Evolutionary conservation across 2,329 filamentous ascomycete species (phyloP).

Genomic region (Diatrype stigma): DNA sequence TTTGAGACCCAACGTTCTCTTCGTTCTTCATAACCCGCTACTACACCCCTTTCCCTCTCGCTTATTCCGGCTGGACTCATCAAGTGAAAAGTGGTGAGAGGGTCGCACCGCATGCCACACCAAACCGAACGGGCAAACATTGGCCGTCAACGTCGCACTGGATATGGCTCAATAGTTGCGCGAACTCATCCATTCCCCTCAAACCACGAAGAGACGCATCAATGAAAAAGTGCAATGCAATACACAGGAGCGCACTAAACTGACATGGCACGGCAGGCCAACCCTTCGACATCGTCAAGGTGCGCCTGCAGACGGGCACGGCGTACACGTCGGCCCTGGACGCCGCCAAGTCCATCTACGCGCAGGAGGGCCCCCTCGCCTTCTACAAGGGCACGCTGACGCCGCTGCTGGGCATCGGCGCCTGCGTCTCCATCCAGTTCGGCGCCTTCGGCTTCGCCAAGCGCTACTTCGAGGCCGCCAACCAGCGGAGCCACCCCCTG

Average conservation of each 20-base stretch:
- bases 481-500: conserved; percentile 54
- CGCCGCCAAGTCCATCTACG: conserved; percentile 79
- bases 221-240: too few species aligned
- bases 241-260: too few species aligned
- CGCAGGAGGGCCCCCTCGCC: conserved; percentile 79
- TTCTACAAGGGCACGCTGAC: conserved; percentile 98
- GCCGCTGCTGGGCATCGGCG: conserved; percentile 90
- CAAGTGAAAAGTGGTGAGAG: not conserved
- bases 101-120: not conserved
- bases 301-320: conserved; percentile 85
- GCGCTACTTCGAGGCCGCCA: conserved; percentile 75
- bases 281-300: conserved; percentile 91
- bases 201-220: too few species aligned
- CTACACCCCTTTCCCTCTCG: too few species aligned
- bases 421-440: conserved; percentile 97
- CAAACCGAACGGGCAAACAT: not conserved
- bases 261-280: conserved; percentile 45
- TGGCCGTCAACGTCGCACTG: not conserved
- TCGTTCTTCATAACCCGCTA: too few species aligned
- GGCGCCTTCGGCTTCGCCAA: conserved; percentile 92
- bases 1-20: too few species aligned
- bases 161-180: too few species aligned
- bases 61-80: too few species aligned
- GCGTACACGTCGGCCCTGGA: conserved; percentile 77
- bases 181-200: too few species aligned